Evolutionary conservation across 2,329 filamentous ascomycete species (phyloP).

Genomic region (Paracoccidioides brasiliensis): DNA sequence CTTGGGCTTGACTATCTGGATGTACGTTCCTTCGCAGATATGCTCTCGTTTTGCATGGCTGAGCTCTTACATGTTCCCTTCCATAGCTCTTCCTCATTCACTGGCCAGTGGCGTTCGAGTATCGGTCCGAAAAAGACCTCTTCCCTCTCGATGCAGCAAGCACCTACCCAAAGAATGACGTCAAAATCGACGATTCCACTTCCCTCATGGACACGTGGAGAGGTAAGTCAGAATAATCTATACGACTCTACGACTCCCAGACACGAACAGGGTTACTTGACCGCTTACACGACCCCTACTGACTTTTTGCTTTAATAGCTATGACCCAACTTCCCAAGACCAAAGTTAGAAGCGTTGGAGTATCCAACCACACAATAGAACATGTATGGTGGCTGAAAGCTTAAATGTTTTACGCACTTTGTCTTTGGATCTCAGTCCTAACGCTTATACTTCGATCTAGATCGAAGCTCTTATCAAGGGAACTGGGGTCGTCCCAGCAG

Average conservation of each 20-base stretch:
- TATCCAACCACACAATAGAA: slow-evolving; percentile 29
- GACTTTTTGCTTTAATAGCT: slow-evolving; percentile 16
- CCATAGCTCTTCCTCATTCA: slow-evolving; percentile 31
- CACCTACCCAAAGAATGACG: slow-evolving; percentile 13
- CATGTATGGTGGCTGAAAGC: slow-evolving; percentile 17
- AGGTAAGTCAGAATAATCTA: slow-evolving; percentile 15
- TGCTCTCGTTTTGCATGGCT: slow-evolving; percentile 7
- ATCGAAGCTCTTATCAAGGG: slow-evolving; percentile 44
- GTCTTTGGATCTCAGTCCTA: neutral
- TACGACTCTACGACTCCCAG: neutral
- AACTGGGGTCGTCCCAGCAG: slow-evolving; percentile 45
- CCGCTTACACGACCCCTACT: neutral
- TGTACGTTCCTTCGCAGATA: slow-evolving; percentile 26
- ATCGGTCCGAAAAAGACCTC: slow-evolving; percentile 23
- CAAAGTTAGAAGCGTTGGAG: slow-evolving; percentile 30
- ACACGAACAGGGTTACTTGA: too few species aligned
- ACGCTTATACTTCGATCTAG: slow-evolving; percentile 12
- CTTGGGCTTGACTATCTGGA: slow-evolving; percentile 32
- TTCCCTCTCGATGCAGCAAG: slow-evolving; percentile 35
- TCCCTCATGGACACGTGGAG: slow-evolving; percentile 33
- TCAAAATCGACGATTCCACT: slow-evolving; percentile 33
- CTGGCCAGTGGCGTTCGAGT: slow-evolving; percentile 33
- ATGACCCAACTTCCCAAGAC: slow-evolving; percentile 32
- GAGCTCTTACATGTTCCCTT: slow-evolving; percentile 3
- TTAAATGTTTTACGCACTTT: neutral